phyloP scores from a whole-genome alignment of 176 grass and related monocot genomes.

The Avena sativa region DNA sequence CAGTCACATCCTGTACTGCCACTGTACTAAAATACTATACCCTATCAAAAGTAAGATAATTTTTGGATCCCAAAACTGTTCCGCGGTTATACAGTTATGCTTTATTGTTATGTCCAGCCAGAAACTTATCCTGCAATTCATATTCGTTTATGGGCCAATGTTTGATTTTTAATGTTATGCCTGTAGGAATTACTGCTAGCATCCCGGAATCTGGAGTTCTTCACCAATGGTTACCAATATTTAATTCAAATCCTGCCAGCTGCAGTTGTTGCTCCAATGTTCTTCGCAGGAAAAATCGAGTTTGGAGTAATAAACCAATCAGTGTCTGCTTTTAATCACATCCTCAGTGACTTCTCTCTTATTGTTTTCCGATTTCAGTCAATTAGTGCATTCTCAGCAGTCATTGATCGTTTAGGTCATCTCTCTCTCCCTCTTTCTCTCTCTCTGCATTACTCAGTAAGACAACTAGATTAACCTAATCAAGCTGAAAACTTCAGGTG shows the following conservation, averaged over 20 bases:
- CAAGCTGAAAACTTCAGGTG: slow-evolving; percentile 49
- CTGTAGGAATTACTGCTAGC: slow-evolving; percentile 85
- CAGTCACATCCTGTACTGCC: neutral
- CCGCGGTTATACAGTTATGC: neutral
- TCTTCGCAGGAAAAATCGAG: slow-evolving; percentile 91
- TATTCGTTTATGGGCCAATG: neutral
- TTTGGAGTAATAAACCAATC: slow-evolving; percentile 99
- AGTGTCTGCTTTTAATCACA: slow-evolving; percentile 97
- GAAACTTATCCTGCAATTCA: neutral
- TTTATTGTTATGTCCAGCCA: neutral
- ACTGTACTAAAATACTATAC: neutral
- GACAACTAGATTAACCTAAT: slow-evolving; percentile 3
- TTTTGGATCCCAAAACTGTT: neutral
- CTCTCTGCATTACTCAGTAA: neutral
- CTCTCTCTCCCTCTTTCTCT: neutral
- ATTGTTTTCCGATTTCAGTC: slow-evolving; percentile 98
- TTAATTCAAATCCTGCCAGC: slow-evolving; percentile 96
- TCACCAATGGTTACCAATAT: slow-evolving; percentile 94
- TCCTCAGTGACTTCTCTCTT: slow-evolving; percentile 97
- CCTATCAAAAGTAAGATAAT: slow-evolving; percentile 8
- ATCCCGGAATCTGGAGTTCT: slow-evolving; percentile 95
- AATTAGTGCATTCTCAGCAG: slow-evolving; percentile 96
- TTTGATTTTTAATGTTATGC: slow-evolving; percentile 39
- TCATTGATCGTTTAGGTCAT: slow-evolving; percentile 95
- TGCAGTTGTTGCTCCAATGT: slow-evolving; percentile 99